A percentile compares a stretch with the other conserved stretches of the same genome.
These are phyloP conservation scores for Corniculantispora saksenae DNA, from an alignment of 2,329 filamentous ascomycete genomes.

Conservation along the genomic window DNA sequence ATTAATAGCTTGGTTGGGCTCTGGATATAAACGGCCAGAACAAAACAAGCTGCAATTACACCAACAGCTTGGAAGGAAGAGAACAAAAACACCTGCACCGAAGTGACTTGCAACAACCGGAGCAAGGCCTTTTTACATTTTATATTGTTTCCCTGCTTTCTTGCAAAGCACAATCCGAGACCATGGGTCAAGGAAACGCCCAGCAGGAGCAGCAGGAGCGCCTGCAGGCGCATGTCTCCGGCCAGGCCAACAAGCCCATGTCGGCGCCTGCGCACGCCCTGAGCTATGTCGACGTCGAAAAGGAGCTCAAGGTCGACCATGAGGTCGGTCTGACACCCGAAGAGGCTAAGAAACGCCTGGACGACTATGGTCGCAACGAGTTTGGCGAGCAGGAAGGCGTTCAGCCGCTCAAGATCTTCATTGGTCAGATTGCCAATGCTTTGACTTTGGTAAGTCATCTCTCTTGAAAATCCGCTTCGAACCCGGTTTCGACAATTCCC, in stretches of 20 bases:
- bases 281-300: conserved; percentile 49
- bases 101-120: neutral
- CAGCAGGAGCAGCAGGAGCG: conserved; percentile 16
- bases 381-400: conserved; percentile 63
- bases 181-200: conserved; percentile 30
- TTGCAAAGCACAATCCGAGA: conserved; percentile 16
- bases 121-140: neutral
- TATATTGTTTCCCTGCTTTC: neutral
- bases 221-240: conserved; percentile 28
- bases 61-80: neutral
- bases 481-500: too few relatives aligned
- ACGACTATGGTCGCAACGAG: conserved; percentile 62
- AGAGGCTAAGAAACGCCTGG: conserved; percentile 56
- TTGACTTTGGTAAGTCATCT: conserved; percentile 67
- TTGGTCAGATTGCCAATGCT: conserved; percentile 67
- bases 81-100: neutral
- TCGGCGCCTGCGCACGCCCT: conserved; percentile 65
- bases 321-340: conserved; percentile 57
- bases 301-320: conserved; percentile 56
- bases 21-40: neutral
- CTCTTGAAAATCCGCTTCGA: too few relatives aligned
- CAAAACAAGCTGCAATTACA: neutral
- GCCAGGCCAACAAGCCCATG: conserved; percentile 50
- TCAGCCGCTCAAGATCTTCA: conserved; percentile 62
- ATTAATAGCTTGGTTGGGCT: neutral